These are phyloP conservation scores for Acacia acuminata DNA, from an alignment of 306 rosid species.

Conservation along the genomic window DNA sequence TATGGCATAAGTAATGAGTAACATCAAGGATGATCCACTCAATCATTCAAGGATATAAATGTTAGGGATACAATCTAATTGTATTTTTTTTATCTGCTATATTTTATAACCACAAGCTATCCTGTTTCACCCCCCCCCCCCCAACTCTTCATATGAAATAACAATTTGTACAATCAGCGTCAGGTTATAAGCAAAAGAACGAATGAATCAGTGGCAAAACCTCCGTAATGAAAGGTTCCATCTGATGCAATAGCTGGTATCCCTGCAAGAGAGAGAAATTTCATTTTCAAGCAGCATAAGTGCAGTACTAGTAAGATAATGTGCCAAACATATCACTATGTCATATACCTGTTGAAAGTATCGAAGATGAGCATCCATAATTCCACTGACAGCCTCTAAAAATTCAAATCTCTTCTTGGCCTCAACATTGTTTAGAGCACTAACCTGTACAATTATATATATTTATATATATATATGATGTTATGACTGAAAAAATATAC, in stretches of 20 bases:
- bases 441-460: conserved; percentile 42
- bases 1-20: conserved; percentile 8
- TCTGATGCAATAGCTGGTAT: conserved; percentile 47
- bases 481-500: conserved; percentile 35
- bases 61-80: not conserved
- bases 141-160: conserved; percentile 19
- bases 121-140: not conserved
- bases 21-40: not conserved
- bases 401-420: conserved; percentile 71
- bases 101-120: conserved; percentile 8
- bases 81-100: conserved; percentile 15
- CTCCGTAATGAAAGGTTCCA: conserved; percentile 61
- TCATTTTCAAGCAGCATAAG: conserved; percentile 21
- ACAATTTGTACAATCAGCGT: conserved; percentile 9
- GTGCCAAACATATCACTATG: conserved; percentile 23
- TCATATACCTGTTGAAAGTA: conserved; percentile 75
- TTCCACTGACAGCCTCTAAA: conserved; percentile 68
- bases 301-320: conserved; percentile 24
- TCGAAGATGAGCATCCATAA: conserved; percentile 86
- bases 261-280: conserved; percentile 43
- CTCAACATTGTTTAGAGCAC: conserved; percentile 66
- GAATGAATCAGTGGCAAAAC: conserved; percentile 34
- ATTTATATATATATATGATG: conserved; percentile 1
- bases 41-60: conserved; percentile 18
- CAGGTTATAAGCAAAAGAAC: conserved; percentile 25